Conservation (phyloP, 2,329 filamentous ascomycete genomes). For the Colletotrichum simmondsii region DNA sequence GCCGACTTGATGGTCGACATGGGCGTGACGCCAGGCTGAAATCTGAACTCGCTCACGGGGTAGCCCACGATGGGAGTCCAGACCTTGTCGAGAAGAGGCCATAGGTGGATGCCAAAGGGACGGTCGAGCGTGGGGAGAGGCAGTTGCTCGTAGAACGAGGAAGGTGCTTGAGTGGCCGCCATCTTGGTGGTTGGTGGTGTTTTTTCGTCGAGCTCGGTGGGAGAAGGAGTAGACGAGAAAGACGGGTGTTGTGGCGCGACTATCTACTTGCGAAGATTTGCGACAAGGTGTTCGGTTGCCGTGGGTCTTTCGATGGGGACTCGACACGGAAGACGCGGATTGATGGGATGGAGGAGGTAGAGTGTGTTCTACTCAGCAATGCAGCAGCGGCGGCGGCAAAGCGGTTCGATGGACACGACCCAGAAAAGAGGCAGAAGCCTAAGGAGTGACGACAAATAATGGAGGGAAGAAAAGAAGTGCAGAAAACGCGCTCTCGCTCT, state of each 20-base stretch:
- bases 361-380: conserved; percentile 18
- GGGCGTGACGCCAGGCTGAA: conserved; percentile 82
- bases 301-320: conserved; percentile 32
- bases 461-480: conserved; percentile 43
- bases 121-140: conserved; percentile 86
- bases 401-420: conserved; percentile 11
- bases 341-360: conserved; percentile 1
- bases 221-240: neutral
- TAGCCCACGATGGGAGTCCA: conserved; percentile 84
- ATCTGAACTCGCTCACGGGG: conserved; percentile 86
- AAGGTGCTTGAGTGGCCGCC: conserved; percentile 49
- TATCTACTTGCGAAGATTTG: conserved; percentile 15
- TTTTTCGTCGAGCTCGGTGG: conserved; percentile 17
- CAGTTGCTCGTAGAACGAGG: conserved; percentile 64
- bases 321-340: conserved; percentile 39
- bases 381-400: conserved; percentile 19
- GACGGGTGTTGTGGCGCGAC: neutral
- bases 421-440: conserved; percentile 36
- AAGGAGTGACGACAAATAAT: conserved; percentile 56
- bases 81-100: conserved; percentile 93
- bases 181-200: conserved; percentile 40
- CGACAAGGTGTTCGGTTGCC: conserved; percentile 20
- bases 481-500: conserved; percentile 31
- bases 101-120: conserved; percentile 90
- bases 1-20: conserved; percentile 92